A percentile compares a stretch with the other conserved stretches of the same genome.
phyloP scores from a whole-genome alignment of 2,329 filamentous ascomycete genomes.

The Clonostachys solani region DNA sequence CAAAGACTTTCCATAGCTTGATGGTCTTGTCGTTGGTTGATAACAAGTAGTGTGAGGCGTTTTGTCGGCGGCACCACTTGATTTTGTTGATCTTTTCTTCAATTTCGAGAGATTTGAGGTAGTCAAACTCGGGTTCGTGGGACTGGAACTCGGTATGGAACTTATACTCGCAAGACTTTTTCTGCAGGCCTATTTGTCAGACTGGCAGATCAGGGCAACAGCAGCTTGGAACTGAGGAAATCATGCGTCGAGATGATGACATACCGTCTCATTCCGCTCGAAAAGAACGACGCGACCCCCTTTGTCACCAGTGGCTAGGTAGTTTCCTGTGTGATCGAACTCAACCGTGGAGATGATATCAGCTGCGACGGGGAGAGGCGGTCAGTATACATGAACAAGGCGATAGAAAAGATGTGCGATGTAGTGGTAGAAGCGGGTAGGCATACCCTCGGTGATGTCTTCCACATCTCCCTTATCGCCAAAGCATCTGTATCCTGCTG shows the following conservation, averaged over 20 bases:
- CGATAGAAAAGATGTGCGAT: conserved; percentile 4
- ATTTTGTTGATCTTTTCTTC: conserved; percentile 99
- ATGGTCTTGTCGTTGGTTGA: conserved; percentile 99
- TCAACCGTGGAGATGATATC: conserved; percentile 91
- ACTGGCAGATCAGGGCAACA: not conserved
- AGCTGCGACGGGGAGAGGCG: conserved; percentile 42
- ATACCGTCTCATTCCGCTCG: conserved; percentile 91
- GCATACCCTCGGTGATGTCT: conserved; percentile 90
- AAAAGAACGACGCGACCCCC: conserved; percentile 82
- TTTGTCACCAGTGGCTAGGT: conserved; percentile 86
- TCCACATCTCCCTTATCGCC: conserved; percentile 99
- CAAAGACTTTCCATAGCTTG: conserved; percentile 99
- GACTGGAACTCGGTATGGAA: conserved; percentile 99
- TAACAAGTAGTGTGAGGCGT: conserved; percentile 95
- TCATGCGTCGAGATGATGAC: conserved; percentile 15
- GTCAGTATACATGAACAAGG: conserved; percentile 10
- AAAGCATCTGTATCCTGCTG: conserved; percentile 69
- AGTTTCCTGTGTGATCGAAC: conserved; percentile 87
- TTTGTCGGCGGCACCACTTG: conserved; percentile 98
- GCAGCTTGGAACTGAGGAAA: not conserved
- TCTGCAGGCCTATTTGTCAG: conserved; percentile 46
- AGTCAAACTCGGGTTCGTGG: conserved; percentile 98
- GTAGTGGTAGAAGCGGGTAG: not conserved
- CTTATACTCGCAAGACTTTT: conserved; percentile 99
- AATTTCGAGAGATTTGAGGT: conserved; percentile 97